phyloP scores from a whole-genome alignment of 2,329 filamentous ascomycete genomes.

The Claviceps fusiformis region DNA sequence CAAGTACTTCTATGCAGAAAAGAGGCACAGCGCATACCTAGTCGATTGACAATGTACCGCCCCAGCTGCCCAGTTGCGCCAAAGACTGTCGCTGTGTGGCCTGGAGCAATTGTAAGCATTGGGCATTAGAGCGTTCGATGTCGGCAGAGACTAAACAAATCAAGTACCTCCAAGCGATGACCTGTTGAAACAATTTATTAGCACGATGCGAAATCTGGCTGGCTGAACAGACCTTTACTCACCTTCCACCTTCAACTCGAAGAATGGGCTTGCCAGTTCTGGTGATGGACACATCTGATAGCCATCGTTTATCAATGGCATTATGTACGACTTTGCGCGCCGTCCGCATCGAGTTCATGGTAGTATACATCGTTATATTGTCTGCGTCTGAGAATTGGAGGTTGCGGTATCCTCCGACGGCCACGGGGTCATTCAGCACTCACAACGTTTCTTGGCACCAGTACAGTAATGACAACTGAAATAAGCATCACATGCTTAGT shows the following conservation, averaged over 20 bases:
- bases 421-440: background rate
- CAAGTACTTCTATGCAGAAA: background rate
- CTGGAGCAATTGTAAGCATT: slow-evolving; percentile 31
- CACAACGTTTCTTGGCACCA: background rate
- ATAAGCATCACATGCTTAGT: background rate
- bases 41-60: slow-evolving; percentile 91
- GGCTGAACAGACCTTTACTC: slow-evolving; percentile 20
- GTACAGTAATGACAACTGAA: background rate
- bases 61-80: slow-evolving; percentile 92
- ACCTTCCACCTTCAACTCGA: slow-evolving; percentile 81
- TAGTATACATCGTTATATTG: slow-evolving; percentile 37
- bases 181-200: slow-evolving; percentile 34
- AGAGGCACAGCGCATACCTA: slow-evolving; percentile 39
- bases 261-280: slow-evolving; percentile 93
- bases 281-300: slow-evolving; percentile 83
- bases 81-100: slow-evolving; percentile 94
- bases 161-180: slow-evolving; percentile 71
- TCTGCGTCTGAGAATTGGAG: background rate
- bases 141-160: background rate
- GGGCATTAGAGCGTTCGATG: background rate
- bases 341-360: slow-evolving; percentile 43
- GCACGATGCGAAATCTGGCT: background rate
- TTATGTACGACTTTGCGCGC: slow-evolving; percentile 33
- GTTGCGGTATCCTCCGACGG: background rate
- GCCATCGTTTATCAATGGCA: slow-evolving; percentile 35